Conservation (phyloP, 768 basidiomycete species). For the Amanita brunnescens region DNA sequence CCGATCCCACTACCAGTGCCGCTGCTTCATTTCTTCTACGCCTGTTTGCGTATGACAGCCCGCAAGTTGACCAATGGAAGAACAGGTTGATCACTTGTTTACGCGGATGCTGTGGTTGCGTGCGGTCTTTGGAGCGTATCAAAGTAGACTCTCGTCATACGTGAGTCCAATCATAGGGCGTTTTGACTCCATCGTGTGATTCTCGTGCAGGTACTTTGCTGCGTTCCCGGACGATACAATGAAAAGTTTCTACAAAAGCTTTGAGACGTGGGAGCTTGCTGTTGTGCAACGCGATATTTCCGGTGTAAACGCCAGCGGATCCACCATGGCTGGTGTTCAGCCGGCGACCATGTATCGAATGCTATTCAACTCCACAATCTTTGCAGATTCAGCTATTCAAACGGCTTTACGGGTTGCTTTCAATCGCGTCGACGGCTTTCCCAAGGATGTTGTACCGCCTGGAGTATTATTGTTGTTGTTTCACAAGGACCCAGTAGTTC, state of each 20-base stretch:
- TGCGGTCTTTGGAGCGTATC: conserved; percentile 52
- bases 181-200: conserved; percentile 3
- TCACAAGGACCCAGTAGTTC: conserved; percentile 36
- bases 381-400: conserved; percentile 42
- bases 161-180: conserved; percentile 41
- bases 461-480: conserved; percentile 53
- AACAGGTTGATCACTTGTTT: conserved; percentile 46
- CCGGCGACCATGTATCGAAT: conserved; percentile 53
- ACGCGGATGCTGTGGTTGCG: conserved; percentile 59
- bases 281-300: conserved; percentile 34
- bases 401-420: conserved; percentile 27
- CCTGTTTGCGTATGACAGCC: conserved; percentile 67
- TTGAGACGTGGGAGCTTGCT: conserved; percentile 58
- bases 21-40: conserved; percentile 78
- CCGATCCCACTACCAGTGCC: conserved; percentile 44
- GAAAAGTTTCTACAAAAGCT: conserved; percentile 47
- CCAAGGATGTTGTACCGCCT: conserved; percentile 47
- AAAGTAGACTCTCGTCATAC: conserved; percentile 58
- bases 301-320: conserved; percentile 8
- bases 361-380: conserved; percentile 50
- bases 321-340: conserved; percentile 11
- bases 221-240: conserved; percentile 47
- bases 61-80: conserved; percentile 57
- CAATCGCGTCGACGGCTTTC: conserved; percentile 38
- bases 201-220: conserved; percentile 56